phyloP scores from a whole-genome alignment of 371 early-diverging fungal genomes.

The Mortierella sp. region DNA sequence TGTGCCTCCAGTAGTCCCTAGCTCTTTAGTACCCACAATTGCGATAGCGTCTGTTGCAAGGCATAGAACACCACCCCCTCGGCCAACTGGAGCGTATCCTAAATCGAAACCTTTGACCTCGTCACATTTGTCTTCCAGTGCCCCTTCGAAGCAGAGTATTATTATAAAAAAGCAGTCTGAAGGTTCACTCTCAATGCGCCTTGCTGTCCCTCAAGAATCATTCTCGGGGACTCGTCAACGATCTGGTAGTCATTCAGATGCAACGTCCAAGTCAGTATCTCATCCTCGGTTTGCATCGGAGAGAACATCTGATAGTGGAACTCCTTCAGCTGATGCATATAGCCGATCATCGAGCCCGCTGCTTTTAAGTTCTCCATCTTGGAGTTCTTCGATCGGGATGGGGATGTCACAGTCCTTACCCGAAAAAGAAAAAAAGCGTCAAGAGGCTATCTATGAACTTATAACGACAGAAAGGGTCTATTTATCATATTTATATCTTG shows the following conservation, averaged over 20 bases:
- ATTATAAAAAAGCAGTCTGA: constrained; percentile 32
- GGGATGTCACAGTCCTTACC: constrained; percentile 18
- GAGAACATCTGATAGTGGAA: background rate
- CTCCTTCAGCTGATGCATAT: background rate
- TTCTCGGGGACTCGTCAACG: constrained; percentile 21
- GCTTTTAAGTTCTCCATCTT: constrained; percentile 26
- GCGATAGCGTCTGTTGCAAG: constrained; percentile 18
- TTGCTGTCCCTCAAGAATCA: constrained; percentile 17
- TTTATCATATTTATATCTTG: constrained; percentile 84
- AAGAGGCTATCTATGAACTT: constrained; percentile 92
- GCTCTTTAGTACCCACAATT: constrained; percentile 13
- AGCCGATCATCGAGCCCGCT: constrained; percentile 27
- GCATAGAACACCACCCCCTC: constrained; percentile 27
- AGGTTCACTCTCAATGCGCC: constrained; percentile 18
- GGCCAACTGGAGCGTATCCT: constrained; percentile 16
- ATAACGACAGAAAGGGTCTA: constrained; percentile 88
- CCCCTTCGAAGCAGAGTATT: constrained; percentile 23
- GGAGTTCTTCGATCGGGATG: constrained; percentile 33
- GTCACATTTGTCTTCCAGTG: constrained; percentile 15
- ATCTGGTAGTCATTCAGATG: constrained; percentile 42
- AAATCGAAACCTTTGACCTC: background rate
- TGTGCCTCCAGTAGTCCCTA: background rate
- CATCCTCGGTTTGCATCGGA: constrained; percentile 21
- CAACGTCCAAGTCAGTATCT: background rate
- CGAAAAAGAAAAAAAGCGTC: constrained; percentile 81